Evolutionary conservation across 169 alveolate genomes (phyloP).

Genomic region (Plasmodium gonderi): DNA sequence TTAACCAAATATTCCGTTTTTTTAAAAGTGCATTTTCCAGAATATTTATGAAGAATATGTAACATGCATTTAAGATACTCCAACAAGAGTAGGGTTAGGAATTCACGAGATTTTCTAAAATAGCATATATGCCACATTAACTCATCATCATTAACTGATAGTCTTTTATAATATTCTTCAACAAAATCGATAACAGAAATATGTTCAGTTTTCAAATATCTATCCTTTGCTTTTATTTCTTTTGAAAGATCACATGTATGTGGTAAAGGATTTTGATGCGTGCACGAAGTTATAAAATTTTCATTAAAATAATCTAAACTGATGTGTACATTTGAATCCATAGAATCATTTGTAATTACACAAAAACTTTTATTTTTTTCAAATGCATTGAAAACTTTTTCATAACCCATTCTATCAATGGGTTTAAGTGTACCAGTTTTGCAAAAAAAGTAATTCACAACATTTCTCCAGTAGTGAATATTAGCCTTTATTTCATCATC

Average conservation of each 20-base stretch:
- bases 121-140: conserved; percentile 59
- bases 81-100: conserved; percentile 42
- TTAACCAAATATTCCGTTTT: conserved; percentile 83
- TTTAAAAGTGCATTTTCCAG: conserved; percentile 56
- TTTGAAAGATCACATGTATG: conserved; percentile 79
- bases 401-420: conserved; percentile 76
- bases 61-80: conserved; percentile 72
- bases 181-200: conserved; percentile 79
- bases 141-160: conserved; percentile 78
- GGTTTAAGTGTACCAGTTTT: conserved; percentile 77
- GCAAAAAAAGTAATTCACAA: conserved; percentile 78
- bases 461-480: conserved; percentile 80
- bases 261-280: conserved; percentile 81
- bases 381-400: conserved; percentile 61
- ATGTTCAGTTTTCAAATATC: conserved; percentile 68
- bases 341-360: conserved; percentile 78
- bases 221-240: conserved; percentile 76
- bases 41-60: conserved; percentile 18
- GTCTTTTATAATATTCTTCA: conserved; percentile 78
- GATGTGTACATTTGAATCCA: conserved; percentile 75
- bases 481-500: conserved; percentile 77
- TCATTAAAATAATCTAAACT: conserved; percentile 80
- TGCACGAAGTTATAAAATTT: conserved; percentile 79
- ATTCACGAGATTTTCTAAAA: conserved; percentile 36
- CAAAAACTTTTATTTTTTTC: conserved; percentile 79